Base-by-base conservation (phyloP, 2,329 filamentous ascomycete genomes). In the Aureobasidium sp. region DNA sequence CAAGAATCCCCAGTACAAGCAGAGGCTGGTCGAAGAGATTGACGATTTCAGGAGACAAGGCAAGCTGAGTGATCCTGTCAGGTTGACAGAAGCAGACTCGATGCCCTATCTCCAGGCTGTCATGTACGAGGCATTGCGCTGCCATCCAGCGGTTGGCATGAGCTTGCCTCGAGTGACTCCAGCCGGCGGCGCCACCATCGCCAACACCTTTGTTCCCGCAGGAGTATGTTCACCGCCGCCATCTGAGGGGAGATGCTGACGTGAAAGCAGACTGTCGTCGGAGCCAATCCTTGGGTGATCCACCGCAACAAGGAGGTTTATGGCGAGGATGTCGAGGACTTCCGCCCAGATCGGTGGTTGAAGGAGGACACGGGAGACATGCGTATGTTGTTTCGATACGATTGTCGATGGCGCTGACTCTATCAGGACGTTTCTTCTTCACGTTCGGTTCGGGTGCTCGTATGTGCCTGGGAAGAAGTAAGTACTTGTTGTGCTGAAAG, bases 31-130 rank as follows among this genome's bases (percentile, higher is more conserved):
- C 17, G 61, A 70, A 7, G 75, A 76, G 65, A 69, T 77, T 60
- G 70, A 75, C 42, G 59, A 53, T 0, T 60, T 66, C 40, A 65
- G 64, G 22, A 52, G 54, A 2, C 15, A 67, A 45, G 68, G 70
- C 50, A 66, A 66, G 52, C 65, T 73, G 19, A 70, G 67, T 52
- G 64, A 70, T 60, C 68, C 69, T 3, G 67, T 73, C 2, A 68
- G 66, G 5, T 62, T 71, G 17, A 62, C 62, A 33, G 71, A 75
- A 63, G 70, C 72, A 3, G 66, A 71, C n/a, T 66, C 68, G 11
- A 68, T 75, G 65, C 71, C 75, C 0, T 79, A 77, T 65, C 69
- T 79, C 3, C 72, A 76, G 59, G 76, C 76, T 15, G 71, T 77
- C 17, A 76, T 79, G 64, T 73, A 76, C 59, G 77, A 80, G 64